Conservation (phyloP, 139 green algal species). For the Desmodesmus armatus region DNA sequence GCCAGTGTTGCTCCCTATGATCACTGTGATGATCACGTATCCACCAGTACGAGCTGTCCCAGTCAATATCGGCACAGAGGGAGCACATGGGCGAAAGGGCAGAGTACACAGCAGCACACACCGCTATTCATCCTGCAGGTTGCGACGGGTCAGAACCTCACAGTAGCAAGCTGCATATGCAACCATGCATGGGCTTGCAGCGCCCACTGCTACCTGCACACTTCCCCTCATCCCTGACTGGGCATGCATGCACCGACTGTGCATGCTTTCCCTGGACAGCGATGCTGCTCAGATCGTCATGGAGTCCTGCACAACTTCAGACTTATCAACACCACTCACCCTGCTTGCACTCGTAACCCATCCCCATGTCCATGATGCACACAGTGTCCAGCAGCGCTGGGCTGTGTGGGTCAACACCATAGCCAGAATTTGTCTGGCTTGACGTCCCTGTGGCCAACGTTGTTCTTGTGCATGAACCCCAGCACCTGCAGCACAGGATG, state of each 20-base stretch:
- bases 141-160: neutral
- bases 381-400: neutral
- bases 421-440: constrained; percentile 43
- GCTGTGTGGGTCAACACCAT: neutral
- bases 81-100: neutral
- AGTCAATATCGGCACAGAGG: constrained; percentile 1
- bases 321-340: no score
- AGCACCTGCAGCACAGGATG: neutral
- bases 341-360: no score
- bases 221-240: no score
- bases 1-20: constrained; percentile 30
- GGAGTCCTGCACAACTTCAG: neutral
- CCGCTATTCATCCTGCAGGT: neutral
- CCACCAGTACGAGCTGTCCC: neutral
- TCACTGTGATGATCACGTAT: constrained; percentile 23
- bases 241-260: no score
- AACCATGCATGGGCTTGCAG: neutral
- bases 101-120: neutral
- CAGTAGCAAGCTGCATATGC: no score
- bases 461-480: constrained; percentile 6
- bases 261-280: neutral
- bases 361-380: constrained; percentile 40
- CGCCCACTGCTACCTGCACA: no score
- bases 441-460: constrained; percentile 12
- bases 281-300: neutral